A percentile compares a stretch with the other conserved stretches of the same genome.
Conservation (phyloP, 2,329 filamentous ascomycete genomes). For the Aspergillus hortae region DNA sequence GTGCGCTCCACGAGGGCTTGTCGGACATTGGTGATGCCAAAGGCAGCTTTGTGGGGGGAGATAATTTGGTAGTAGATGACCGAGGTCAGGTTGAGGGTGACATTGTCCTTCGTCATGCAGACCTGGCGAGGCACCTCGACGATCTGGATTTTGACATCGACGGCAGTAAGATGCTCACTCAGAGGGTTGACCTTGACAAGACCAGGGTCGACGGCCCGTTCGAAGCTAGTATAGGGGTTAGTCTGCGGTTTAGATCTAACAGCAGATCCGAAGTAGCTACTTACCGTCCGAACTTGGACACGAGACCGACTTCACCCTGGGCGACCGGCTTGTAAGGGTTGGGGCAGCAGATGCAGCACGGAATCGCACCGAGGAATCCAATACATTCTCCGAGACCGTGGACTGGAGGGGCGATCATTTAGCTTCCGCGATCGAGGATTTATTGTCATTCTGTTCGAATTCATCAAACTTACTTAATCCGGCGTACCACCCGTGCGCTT, state of each 20-base stretch:
- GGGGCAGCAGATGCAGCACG: slow-evolving; percentile 86
- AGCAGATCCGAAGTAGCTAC: slow-evolving; percentile 7
- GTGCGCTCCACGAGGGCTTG: slow-evolving; percentile 97
- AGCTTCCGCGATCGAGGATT: slow-evolving; percentile 1
- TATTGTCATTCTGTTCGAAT: not conserved
- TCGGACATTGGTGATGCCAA: slow-evolving; percentile 90
- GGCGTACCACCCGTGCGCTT: slow-evolving; percentile 83
- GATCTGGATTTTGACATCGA: slow-evolving; percentile 99
- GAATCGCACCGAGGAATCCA: slow-evolving; percentile 79
- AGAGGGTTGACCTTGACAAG: slow-evolving; percentile 97
- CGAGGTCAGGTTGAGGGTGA: slow-evolving; percentile 86
- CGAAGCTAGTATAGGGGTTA: slow-evolving; percentile 56
- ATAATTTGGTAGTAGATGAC: slow-evolving; percentile 99
- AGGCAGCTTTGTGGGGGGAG: slow-evolving; percentile 92
- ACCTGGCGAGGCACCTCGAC: slow-evolving; percentile 92
- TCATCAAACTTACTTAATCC: slow-evolving; percentile 64
- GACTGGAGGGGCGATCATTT: slow-evolving; percentile 44
- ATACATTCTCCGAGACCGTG: slow-evolving; percentile 70
- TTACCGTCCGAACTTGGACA: slow-evolving; percentile 82
- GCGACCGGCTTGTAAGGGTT: slow-evolving; percentile 92
- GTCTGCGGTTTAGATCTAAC: not conserved
- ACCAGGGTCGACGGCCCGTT: slow-evolving; percentile 92
- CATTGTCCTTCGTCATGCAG: slow-evolving; percentile 99
- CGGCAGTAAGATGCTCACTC: slow-evolving; percentile 80
- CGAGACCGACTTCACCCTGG: slow-evolving; percentile 91